Evolutionary conservation across 2,329 filamentous ascomycete species (phyloP), one percentile per base, ranked within the genome.

Genomic region (Aureobasidium sp.): DNA sequence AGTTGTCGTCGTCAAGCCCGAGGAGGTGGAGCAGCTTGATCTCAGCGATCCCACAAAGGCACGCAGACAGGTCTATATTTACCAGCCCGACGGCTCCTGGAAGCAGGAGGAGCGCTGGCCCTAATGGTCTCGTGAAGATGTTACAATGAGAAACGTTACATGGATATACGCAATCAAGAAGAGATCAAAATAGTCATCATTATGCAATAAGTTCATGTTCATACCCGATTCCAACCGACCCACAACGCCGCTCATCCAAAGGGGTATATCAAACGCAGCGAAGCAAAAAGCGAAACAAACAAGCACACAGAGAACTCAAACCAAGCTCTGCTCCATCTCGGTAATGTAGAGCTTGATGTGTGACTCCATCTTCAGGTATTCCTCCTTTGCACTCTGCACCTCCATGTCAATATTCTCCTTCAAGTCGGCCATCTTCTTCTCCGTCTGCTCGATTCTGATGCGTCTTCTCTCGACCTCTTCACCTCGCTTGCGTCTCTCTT

Each of bases 391-490:
- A 62, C 84, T 85, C 72, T 94, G 90, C 9, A 97, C 88, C 76
- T 99, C 94, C 65, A 88, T 92, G 72, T 97, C 93, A 66, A 99
- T 96, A 70, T 94, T 95, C 74, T 97, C 94, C 73, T 97, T 97
- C 68, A 99, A 82, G 75, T 99, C 94, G 52, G 89, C 86, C 93
- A 97, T 99, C 92, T 97, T 97, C 79, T 97, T 97, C 82, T 97
- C 93, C 9, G 91, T 96, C 79, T 97, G 91, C 77, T 99, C 94
- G 66, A 99, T 97, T 64, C 92, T 82, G n/a, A 97, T 90, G 68
- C 90, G 85, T 69, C 92, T 82, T 71, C 89, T 86, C 79, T 99
- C 94, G 78, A 97, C 95, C 71, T 97, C 93, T 63, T 90, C 87
- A 37, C 88, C 87, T 77, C 96, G 95, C 61, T 94, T 90, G 1